phyloP scores from a whole-genome alignment of 2,329 filamentous ascomycete genomes.

The Ceratocystis cacaofunesta region DNA sequence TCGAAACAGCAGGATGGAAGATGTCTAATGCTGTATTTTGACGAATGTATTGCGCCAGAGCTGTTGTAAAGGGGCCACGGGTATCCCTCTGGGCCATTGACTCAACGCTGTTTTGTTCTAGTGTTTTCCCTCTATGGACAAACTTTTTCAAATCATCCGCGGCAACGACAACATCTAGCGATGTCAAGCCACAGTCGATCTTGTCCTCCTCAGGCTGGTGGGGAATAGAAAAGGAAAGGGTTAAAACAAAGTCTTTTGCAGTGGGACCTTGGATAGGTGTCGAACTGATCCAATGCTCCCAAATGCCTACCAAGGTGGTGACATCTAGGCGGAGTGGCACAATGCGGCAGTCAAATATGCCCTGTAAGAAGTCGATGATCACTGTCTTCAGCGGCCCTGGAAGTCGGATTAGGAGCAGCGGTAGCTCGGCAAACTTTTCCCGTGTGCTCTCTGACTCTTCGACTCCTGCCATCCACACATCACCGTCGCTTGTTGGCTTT shows the following conservation, averaged over 20 bases:
- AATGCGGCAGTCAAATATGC: constrained; percentile 42
- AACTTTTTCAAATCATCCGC: constrained; percentile 34
- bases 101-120: constrained; percentile 13
- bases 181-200: constrained; percentile 24
- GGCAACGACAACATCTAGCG: constrained; percentile 39
- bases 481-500: not conserved
- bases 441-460: not conserved
- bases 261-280: constrained; percentile 24
- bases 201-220: constrained; percentile 24
- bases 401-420: constrained; percentile 41
- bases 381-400: constrained; percentile 36
- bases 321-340: constrained; percentile 36
- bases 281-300: constrained; percentile 36
- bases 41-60: constrained; percentile 35
- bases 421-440: constrained; percentile 32
- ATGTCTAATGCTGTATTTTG: constrained; percentile 40
- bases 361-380: constrained; percentile 36
- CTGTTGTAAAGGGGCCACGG: constrained; percentile 35
- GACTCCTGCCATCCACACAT: not conserved
- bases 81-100: constrained; percentile 14
- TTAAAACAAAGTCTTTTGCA: constrained; percentile 35
- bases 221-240: constrained; percentile 35
- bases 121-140: constrained; percentile 26
- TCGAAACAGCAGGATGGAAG: constrained; percentile 38
- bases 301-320: constrained; percentile 33